Evolutionary conservation across 2,329 filamentous ascomycete genomes (phyloP).

Genomic region (Tolypocladium pustulatum): DNA sequence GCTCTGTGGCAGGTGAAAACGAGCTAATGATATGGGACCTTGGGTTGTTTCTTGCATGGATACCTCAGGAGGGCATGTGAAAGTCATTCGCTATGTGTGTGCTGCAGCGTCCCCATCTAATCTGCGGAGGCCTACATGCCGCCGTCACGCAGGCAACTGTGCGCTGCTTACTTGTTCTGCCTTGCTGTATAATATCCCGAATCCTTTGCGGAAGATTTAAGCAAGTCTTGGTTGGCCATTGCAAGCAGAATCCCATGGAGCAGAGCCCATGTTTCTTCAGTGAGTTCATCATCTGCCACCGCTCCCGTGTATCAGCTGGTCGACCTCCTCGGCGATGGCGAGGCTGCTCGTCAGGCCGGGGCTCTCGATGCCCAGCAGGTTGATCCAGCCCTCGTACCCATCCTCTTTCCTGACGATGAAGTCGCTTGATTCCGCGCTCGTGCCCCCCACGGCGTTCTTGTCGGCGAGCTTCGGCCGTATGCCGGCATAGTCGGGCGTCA

Average conservation of each 20-base stretch:
- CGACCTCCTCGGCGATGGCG: conserved; percentile 74
- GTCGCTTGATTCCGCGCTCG: conserved; percentile 65
- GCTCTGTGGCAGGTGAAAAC: background rate
- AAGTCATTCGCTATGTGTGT: conserved; percentile 1
- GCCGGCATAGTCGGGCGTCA: conserved; percentile 79
- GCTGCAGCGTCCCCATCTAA: background rate
- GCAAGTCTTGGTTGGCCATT: background rate
- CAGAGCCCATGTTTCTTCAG: background rate
- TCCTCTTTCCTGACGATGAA: conserved; percentile 73
- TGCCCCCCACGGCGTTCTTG: conserved; percentile 44
- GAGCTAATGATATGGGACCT: background rate
- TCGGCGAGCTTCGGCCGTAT: conserved; percentile 74
- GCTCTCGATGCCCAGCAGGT: conserved; percentile 86
- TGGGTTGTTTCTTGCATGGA: conserved; percentile 2
- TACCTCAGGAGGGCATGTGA: background rate
- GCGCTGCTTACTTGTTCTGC: background rate
- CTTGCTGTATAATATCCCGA: conserved; percentile 3
- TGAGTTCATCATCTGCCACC: background rate
- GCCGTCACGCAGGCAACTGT: background rate
- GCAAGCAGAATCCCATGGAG: background rate
- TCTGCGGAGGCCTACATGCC: background rate
- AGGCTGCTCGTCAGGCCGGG: conserved; percentile 80
- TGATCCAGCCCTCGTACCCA: conserved; percentile 74
- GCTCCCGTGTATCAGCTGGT: conserved; percentile 33
- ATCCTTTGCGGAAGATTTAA: background rate